phyloP scores from a whole-genome alignment of 768 basidiomycete species.

The Cystoderma amianthinum region DNA sequence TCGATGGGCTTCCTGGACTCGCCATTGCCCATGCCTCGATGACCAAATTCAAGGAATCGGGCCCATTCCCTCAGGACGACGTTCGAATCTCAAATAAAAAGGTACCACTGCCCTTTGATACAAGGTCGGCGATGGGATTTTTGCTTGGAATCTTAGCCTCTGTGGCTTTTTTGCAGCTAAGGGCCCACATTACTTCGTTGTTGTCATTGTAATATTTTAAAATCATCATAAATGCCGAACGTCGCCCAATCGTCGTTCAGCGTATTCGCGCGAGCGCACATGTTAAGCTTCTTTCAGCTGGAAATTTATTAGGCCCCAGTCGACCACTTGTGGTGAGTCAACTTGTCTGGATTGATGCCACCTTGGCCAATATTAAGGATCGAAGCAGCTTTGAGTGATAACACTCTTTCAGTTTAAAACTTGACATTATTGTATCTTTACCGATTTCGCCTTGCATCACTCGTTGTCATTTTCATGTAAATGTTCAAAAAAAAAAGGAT shows the following conservation, averaged over 20 bases:
- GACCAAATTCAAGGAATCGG: not conserved
- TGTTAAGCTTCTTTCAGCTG: no score
- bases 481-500: not conserved
- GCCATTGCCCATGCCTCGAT: constrained; percentile 15
- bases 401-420: constrained; percentile 5
- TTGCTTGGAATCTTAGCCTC: not conserved
- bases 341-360: constrained; percentile 14
- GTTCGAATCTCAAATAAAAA: not conserved
- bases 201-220: not conserved
- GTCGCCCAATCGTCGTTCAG: not conserved
- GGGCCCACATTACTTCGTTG: not conserved
- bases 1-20: constrained; percentile 53
- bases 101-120: not conserved
- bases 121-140: not conserved
- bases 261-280: no score
- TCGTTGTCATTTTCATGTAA: no score
- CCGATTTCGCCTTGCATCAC: no score
- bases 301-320: no score
- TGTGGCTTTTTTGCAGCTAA: not conserved
- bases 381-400: no score
- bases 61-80: not conserved
- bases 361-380: not conserved
- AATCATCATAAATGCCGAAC: not conserved
- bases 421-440: constrained; percentile 12
- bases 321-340: no score